These are phyloP conservation scores for Mycena citricolor DNA, from an alignment of 1,284 basidiomycete species.

Conservation along the genomic window DNA sequence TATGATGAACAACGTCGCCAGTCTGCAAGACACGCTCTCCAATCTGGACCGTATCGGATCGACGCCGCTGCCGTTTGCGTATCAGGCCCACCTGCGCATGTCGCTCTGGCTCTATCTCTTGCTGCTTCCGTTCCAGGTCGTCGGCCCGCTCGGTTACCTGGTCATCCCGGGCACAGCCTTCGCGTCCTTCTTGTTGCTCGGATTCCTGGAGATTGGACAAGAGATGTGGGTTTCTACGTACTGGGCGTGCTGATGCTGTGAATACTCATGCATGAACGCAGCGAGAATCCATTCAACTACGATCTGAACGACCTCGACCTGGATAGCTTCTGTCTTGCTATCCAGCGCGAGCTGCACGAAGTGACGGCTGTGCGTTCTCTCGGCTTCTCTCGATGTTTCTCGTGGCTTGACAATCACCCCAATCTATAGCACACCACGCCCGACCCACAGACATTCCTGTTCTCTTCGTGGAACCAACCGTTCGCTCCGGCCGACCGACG, in stretches of 20 bases:
- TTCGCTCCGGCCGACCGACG: constrained; percentile 63
- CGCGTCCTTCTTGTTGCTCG: constrained; percentile 58
- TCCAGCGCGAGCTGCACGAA: constrained; percentile 64
- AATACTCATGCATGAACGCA: constrained; percentile 24
- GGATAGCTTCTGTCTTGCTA: constrained; percentile 60
- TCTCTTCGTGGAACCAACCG: constrained; percentile 57
- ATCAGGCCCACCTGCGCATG: constrained; percentile 65
- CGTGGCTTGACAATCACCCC: not conserved
- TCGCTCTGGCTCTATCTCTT: constrained; percentile 67
- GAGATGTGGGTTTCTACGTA: constrained; percentile 49
- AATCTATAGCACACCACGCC: constrained; percentile 47
- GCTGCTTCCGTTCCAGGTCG: constrained; percentile 68
- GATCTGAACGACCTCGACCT: constrained; percentile 69
- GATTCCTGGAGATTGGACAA: constrained; percentile 71
- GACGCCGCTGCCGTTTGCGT: constrained; percentile 67
- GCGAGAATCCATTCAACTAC: constrained; percentile 71
- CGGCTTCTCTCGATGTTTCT: not conserved
- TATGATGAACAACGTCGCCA: constrained; percentile 43
- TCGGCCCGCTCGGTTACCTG: constrained; percentile 46
- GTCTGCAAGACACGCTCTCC: constrained; percentile 56
- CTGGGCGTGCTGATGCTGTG: not conserved
- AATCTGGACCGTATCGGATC: constrained; percentile 62
- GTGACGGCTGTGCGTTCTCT: constrained; percentile 55
- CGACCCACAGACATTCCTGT: constrained; percentile 53
- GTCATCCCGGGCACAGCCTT: constrained; percentile 65